phyloP scores from a whole-genome alignment of 208 protist species.

The Acanthamoeba royreba region DNA sequence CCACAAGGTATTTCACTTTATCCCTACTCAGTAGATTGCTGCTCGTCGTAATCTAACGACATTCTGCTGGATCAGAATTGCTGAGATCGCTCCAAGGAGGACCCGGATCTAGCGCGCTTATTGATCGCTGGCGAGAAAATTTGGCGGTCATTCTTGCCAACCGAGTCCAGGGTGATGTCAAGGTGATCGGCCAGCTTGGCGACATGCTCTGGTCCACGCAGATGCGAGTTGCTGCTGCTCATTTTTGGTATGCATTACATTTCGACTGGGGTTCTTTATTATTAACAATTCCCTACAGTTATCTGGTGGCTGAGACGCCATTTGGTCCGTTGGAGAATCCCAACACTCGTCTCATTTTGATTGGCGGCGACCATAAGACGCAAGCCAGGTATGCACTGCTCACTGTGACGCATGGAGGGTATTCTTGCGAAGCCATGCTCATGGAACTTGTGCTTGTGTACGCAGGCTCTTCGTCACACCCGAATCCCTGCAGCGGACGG shows the following conservation, averaged over 20 bases:
- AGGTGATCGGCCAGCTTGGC: conserved; percentile 48
- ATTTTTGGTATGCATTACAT: conserved; percentile 30
- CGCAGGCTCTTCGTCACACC: background rate
- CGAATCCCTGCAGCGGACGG: background rate
- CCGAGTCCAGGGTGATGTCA: background rate
- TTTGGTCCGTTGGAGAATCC: conserved; percentile 37
- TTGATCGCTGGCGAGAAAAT: conserved; percentile 48
- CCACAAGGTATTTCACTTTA: conserved; percentile 13
- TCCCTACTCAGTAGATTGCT: background rate
- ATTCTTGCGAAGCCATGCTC: background rate
- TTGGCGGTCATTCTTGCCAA: conserved; percentile 38
- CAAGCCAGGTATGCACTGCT: background rate
- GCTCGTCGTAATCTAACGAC: background rate
- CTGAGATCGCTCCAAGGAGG: background rate
- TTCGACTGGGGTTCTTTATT: no score
- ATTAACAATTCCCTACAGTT: background rate
- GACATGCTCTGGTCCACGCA: conserved; percentile 29
- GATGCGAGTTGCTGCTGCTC: conserved; percentile 5
- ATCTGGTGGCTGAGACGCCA: background rate
- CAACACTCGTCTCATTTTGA: conserved; percentile 30
- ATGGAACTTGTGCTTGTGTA: background rate
- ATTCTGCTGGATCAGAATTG: background rate
- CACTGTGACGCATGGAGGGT: background rate
- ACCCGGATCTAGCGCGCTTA: background rate
- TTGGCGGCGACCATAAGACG: conserved; percentile 48